Evolutionary conservation across 176 grass and related monocot genomes (phyloP).

Genomic region (Oryza longistaminata): DNA sequence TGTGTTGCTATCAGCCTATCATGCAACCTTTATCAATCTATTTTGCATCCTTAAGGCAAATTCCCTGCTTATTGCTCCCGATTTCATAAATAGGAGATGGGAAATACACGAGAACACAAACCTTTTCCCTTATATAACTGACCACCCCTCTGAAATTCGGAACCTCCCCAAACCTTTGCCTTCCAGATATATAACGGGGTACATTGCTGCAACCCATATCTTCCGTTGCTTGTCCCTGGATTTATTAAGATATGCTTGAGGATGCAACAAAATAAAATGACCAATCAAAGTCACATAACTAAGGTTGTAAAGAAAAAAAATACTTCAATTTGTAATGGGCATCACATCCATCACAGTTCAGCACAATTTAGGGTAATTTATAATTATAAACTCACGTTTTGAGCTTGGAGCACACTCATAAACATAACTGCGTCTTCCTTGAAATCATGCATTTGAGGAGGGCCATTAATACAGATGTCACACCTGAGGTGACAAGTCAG

Average conservation of each 20-base stretch:
- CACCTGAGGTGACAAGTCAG: slow-evolving; percentile 54
- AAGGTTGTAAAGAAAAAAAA: background rate
- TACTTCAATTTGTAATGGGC: background rate
- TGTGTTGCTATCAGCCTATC: background rate
- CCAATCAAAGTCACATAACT: background rate
- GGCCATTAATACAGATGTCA: slow-evolving; percentile 74
- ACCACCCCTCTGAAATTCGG: slow-evolving; percentile 58
- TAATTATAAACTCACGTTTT: slow-evolving; percentile 44
- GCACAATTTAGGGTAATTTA: background rate
- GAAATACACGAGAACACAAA: slow-evolving; percentile 39
- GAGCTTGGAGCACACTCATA: slow-evolving; percentile 61
- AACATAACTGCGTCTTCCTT: slow-evolving; percentile 68
- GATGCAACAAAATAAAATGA: slow-evolving; percentile 1
- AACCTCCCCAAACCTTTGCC: slow-evolving; percentile 24
- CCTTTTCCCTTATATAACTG: slow-evolving; percentile 78
- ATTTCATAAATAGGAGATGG: slow-evolving; percentile 2
- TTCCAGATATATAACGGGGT: slow-evolving; percentile 32
- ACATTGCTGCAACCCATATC: slow-evolving; percentile 16
- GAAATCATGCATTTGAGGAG: slow-evolving; percentile 82
- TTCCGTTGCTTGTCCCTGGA: slow-evolving; percentile 44
- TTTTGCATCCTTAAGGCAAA: background rate
- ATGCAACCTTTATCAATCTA: background rate
- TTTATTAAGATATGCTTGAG: slow-evolving; percentile 28
- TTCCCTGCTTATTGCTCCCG: slow-evolving; percentile 1
- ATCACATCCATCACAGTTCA: background rate